Evolutionary conservation across 495 filamentous ascomycete genomes (phyloP).

Genomic region (Penicillium simplicissimum): DNA sequence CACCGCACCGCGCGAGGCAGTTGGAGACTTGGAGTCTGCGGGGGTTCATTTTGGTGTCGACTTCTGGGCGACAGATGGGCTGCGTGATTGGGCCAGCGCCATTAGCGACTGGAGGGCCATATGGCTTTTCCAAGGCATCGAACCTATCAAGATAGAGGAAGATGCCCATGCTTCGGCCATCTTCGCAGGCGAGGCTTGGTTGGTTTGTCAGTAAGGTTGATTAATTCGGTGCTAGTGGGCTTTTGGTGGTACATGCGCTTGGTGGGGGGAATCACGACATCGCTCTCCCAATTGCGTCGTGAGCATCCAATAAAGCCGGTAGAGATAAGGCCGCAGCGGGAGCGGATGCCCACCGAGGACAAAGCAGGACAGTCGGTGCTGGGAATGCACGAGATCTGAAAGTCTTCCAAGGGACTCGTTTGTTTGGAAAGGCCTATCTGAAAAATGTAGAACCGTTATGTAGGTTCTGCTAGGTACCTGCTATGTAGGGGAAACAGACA

Average conservation of each 20-base stretch:
- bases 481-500: no score
- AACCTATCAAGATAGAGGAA: background rate
- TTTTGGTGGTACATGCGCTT: background rate
- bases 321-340: background rate
- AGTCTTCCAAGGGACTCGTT: no score
- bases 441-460: no score
- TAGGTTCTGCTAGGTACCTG: no score
- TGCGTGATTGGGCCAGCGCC: background rate
- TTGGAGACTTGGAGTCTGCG: background rate
- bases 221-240: background rate
- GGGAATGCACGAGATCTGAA: no score
- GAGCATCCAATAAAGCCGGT: background rate
- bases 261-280: conserved; percentile 26
- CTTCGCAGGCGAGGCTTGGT: background rate
- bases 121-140: background rate
- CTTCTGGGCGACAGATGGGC: background rate
- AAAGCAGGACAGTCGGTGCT: no score
- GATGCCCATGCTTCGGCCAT: background rate
- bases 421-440: no score
- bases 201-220: background rate
- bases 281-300: conserved; percentile 20
- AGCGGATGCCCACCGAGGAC: no score
- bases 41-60: background rate
- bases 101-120: background rate
- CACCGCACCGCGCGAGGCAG: background rate